Conservation (phyloP, 2,329 filamentous ascomycete species). For the Pseudopithomyces chartarum region DNA sequence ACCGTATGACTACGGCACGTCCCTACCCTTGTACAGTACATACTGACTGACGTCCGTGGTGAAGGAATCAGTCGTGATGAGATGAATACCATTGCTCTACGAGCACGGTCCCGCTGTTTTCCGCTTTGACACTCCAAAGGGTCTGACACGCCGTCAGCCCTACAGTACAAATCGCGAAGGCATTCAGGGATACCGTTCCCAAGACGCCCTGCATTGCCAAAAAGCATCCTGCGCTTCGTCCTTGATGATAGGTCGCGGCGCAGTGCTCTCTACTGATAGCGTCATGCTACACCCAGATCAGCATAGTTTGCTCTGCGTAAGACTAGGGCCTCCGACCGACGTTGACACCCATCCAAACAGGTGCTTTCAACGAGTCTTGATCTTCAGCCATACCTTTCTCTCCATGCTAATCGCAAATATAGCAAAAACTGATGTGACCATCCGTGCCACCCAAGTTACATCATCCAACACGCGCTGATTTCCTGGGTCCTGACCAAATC, state of each 20-base stretch:
- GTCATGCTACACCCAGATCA: not conserved
- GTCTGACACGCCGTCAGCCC: not conserved
- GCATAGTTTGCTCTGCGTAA: not conserved
- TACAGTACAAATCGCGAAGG: not conserved
- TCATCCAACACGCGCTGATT: not conserved
- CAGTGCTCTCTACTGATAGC: not conserved
- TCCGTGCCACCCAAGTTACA: not conserved
- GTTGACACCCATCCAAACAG: not conserved
- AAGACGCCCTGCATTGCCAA: constrained; percentile 5
- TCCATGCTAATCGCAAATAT: not conserved
- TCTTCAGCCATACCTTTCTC: not conserved
- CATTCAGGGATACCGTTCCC: not conserved
- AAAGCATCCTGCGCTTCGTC: not conserved
- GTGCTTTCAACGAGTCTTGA: not conserved
- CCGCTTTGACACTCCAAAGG: not conserved
- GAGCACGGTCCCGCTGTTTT: not conserved
- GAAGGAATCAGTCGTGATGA: not conserved
- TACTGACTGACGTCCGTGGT: too few relatives aligned
- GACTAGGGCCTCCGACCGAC: not conserved
- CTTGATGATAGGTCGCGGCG: constrained; percentile 3
- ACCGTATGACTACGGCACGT: not conserved
- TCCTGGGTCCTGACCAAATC: not conserved
- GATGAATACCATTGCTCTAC: too few relatives aligned
- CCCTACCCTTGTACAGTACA: not conserved
- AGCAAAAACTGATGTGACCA: not conserved